Evolutionary conservation across 2,329 filamentous ascomycete genomes (phyloP).

Genomic region (Keithomyces neogunnii): DNA sequence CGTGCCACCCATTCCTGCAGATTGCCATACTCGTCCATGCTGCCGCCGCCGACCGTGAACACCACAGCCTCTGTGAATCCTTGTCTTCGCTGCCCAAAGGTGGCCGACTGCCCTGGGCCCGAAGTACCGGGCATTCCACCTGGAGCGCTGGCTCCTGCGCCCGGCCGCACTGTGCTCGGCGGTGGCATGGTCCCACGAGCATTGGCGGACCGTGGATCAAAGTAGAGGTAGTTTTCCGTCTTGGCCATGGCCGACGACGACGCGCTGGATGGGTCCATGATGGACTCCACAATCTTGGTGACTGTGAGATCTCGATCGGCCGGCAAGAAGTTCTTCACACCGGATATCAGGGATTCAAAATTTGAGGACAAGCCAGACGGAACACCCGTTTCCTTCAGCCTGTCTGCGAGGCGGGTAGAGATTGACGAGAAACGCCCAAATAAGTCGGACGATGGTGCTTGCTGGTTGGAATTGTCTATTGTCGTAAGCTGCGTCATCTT

Average conservation of each 20-base stretch:
- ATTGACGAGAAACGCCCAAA: conserved; percentile 92
- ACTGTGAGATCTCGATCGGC: conserved; percentile 91
- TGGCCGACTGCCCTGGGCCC: conserved; percentile 61
- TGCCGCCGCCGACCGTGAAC: conserved; percentile 92
- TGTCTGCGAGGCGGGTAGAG: conserved; percentile 84
- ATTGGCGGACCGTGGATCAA: conserved; percentile 88
- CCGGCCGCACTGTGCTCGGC: conserved; percentile 50
- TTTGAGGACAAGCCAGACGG: conserved; percentile 63
- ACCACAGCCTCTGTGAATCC: conserved; percentile 86
- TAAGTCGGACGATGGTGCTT: conserved; percentile 59
- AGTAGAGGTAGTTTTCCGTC: conserved; percentile 95
- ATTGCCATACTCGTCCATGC: conserved; percentile 98
- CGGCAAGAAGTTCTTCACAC: conserved; percentile 97
- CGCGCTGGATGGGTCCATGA: conserved; percentile 91
- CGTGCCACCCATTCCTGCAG: conserved; percentile 90
- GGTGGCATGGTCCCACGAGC: conserved; percentile 87
- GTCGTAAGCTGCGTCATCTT: conserved; percentile 98
- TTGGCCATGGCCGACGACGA: conserved; percentile 89
- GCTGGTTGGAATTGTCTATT: conserved; percentile 58
- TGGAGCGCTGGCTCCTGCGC: conserved; percentile 32
- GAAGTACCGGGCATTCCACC: conserved; percentile 42
- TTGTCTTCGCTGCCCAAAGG: conserved; percentile 83
- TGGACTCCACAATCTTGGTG: conserved; percentile 94
- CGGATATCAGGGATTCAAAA: conserved; percentile 88
- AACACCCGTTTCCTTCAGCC: conserved; percentile 82